phyloP scores from a whole-genome alignment of 805 yeast species.

The Phaffomyces antillensis region DNA sequence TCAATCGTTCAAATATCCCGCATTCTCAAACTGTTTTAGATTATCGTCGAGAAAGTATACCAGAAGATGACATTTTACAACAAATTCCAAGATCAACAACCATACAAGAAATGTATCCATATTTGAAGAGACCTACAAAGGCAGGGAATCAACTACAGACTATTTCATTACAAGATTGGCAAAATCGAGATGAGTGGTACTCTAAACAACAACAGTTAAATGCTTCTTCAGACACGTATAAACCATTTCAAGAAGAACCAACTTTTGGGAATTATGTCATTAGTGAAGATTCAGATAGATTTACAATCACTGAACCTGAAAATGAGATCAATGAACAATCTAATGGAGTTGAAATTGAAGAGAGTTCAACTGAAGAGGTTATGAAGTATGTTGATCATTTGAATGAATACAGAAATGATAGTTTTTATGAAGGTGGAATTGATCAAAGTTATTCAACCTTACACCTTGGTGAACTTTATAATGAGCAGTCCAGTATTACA shows the following conservation, averaged over 20 bases:
- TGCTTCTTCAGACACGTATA: not conserved
- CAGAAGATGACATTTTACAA: conserved; percentile 11
- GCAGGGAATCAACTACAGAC: conserved; percentile 12
- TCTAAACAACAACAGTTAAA: conserved; percentile 3
- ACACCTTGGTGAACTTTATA: conserved; percentile 10
- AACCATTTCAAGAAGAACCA: not conserved
- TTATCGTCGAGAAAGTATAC: conserved; percentile 7
- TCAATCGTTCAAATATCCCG: not conserved
- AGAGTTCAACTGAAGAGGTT: conserved; percentile 19
- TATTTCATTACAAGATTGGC: conserved; percentile 19
- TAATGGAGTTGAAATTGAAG: not conserved
- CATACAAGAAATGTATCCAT: conserved; percentile 12
- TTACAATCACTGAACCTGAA: not conserved
- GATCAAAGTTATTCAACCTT: conserved; percentile 15
- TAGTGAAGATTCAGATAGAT: conserved; percentile 1
- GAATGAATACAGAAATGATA: conserved; percentile 5
- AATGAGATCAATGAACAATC: not conserved
- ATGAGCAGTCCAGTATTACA: not conserved
- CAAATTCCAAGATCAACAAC: conserved; percentile 19
- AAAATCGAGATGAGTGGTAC: conserved; percentile 7
- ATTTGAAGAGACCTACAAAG: not conserved
- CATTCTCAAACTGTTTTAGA: conserved; percentile 1
- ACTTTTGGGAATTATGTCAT: not conserved
- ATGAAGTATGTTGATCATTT: conserved; percentile 12
- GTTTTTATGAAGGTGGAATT: conserved; percentile 12